These are phyloP conservation scores for Perkinsela sp. DNA, from an alignment of 208 protist species.

Conservation along the genomic window DNA sequence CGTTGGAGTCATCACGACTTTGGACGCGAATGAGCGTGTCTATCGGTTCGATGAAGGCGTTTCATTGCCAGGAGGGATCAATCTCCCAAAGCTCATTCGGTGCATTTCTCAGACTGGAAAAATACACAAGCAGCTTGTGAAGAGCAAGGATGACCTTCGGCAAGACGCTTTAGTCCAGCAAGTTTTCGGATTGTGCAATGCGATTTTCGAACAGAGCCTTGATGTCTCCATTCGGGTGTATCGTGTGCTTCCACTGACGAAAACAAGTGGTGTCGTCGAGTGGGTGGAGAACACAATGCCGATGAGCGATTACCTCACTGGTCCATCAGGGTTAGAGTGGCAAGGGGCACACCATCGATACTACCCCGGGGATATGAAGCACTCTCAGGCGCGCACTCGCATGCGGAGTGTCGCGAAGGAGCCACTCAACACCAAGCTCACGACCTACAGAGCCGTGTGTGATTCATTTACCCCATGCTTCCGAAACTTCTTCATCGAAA, in stretches of 20 bases:
- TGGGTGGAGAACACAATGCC: slow-evolving; percentile 66
- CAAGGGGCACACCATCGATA: slow-evolving; percentile 43
- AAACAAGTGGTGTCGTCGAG: slow-evolving; percentile 54
- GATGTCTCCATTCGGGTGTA: slow-evolving; percentile 61
- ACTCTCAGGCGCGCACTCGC: slow-evolving; percentile 15
- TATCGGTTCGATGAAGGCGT: slow-evolving; percentile 22
- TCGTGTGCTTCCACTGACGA: slow-evolving; percentile 65
- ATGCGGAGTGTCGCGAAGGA: slow-evolving; percentile 10
- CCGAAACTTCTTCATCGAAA: slow-evolving; percentile 80
- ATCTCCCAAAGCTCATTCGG: slow-evolving; percentile 63
- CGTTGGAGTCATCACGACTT: slow-evolving; percentile 6
- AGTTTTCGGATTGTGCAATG: slow-evolving; percentile 54
- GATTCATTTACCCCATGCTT: slow-evolving; percentile 60
- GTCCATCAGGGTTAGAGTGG: slow-evolving; percentile 4
- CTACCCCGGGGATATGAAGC: slow-evolving; percentile 28
- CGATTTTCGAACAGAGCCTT: slow-evolving; percentile 12
- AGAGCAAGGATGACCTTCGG: slow-evolving; percentile 67
- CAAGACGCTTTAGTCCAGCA: slow-evolving; percentile 88
- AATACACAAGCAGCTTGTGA: slow-evolving; percentile 50
- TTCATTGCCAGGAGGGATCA: slow-evolving; percentile 64
- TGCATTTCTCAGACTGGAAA: slow-evolving; percentile 48
- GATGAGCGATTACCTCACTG: slow-evolving; percentile 53
- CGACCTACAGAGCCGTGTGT: slow-evolving; percentile 20
- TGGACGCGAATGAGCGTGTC: slow-evolving; percentile 7
- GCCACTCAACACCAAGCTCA: slow-evolving; percentile 6